These are phyloP conservation scores for Nevesoporus exiguus DNA, from an alignment of 768 basidiomycete species.

Conservation along the genomic window DNA sequence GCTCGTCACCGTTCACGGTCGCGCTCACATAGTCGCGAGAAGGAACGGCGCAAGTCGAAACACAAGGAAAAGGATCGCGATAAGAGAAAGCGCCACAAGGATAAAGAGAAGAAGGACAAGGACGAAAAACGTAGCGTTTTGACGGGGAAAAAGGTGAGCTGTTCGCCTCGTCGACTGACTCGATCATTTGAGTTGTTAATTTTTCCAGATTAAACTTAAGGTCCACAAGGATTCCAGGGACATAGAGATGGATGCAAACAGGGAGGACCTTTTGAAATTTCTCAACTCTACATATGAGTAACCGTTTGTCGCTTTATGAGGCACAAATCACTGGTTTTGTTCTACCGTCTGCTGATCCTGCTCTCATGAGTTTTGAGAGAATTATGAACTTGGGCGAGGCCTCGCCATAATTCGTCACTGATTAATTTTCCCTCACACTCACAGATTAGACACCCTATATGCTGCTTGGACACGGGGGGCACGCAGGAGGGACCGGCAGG, in stretches of 20 bases:
- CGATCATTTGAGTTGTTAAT: background rate
- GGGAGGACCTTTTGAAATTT: constrained; percentile 50
- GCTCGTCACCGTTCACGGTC: constrained; percentile 22
- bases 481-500: too few species aligned
- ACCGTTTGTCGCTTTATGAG: background rate
- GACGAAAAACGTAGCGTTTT: constrained; percentile 53
- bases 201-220: constrained; percentile 55
- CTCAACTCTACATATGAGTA: constrained; percentile 48
- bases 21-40: constrained; percentile 28
- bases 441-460: too few species aligned
- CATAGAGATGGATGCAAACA: constrained; percentile 53
- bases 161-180: too few species aligned
- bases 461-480: too few species aligned
- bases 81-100: constrained; percentile 38
- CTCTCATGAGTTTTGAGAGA: too few species aligned
- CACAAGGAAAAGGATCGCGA: constrained; percentile 30
- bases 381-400: too few species aligned
- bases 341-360: too few species aligned
- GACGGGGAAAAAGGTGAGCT: constrained; percentile 57
- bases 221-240: constrained; percentile 58
- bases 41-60: constrained; percentile 23
- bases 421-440: too few species aligned
- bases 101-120: constrained; percentile 35
- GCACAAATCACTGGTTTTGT: background rate
- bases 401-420: too few species aligned